Conservation (phyloP, 768 basidiomycete genomes). For the Auricularia cornea region DNA sequence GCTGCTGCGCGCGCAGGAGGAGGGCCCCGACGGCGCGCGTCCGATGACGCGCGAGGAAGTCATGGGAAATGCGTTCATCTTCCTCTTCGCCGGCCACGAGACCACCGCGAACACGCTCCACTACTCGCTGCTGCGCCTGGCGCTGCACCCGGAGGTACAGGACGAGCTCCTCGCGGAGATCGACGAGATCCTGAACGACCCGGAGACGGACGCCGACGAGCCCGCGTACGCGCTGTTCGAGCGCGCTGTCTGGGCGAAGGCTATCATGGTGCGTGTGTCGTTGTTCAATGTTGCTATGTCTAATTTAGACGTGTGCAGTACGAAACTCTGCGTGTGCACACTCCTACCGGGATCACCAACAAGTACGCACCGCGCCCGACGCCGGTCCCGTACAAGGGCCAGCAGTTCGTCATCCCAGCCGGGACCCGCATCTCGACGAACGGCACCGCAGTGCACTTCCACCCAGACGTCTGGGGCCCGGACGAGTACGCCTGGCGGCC, state of each 20-base stretch:
- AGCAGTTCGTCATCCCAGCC: neutral
- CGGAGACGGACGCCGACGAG: neutral
- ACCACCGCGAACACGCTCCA: slow-evolving; percentile 8
- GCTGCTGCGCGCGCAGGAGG: neutral
- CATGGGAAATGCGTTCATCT: slow-evolving; percentile 8
- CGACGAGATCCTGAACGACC: neutral
- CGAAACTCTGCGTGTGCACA: slow-evolving; percentile 5
- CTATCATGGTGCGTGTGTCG: slow-evolving; percentile 4
- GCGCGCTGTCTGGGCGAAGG: neutral
- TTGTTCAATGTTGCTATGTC: too few relatives aligned
- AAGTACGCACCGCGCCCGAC: neutral
- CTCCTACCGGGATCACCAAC: slow-evolving; percentile 4
- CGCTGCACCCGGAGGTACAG: slow-evolving; percentile 9
- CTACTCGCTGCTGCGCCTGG: slow-evolving; percentile 6
- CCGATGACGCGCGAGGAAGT: neutral
- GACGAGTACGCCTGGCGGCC: neutral
- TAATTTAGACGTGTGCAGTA: neutral
- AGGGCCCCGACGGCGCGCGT: neutral
- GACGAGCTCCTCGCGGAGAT: slow-evolving; percentile 1
- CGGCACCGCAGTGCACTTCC: slow-evolving; percentile 3
- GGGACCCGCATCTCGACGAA: slow-evolving; percentile 3
- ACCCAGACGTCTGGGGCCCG: slow-evolving; percentile 5
- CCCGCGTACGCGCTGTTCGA: neutral
- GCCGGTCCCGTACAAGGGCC: neutral
- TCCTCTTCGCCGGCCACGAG: slow-evolving; percentile 10